Evolutionary conservation across 805 yeast genomes (phyloP), one percentile per base, ranked within the genome.

Genomic region (Wickerhamiella azymoides): DNA sequence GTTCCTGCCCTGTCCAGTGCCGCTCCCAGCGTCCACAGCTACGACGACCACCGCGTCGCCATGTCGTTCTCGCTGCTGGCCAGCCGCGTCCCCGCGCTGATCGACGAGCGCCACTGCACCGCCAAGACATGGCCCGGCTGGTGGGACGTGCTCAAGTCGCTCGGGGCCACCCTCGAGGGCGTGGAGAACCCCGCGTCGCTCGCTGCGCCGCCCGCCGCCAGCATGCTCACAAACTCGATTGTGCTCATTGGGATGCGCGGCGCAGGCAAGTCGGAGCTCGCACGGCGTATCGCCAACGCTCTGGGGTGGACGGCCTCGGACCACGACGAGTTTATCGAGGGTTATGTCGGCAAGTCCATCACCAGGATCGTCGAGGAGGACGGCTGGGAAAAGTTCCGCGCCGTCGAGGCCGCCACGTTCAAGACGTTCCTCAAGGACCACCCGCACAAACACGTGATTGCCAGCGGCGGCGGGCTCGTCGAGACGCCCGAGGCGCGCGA

Each of bases 101-200:
- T 92, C 49, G 76, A 80, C 53, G 96, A 89, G 59, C 77, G 96
- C 64, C 75, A 81, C 21, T 85, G 96, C 60, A 93, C 96, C 1
- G 93, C 89, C 47, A 92, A 92, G 67, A 92, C 98, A 0, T 92
- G 98, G 98, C 98, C 98, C 17, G 97, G 96, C 33, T 92, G 98
- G 98, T 92, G 98, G 98, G 98, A 92, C 64, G 73, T 79, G 30
- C 68, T 92, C 51, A 86, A 79, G 59, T 65, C 71, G 40, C 75
- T 92, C 55, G 72, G 77, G 17, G 80, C 75, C 21, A 56, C 63
- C 10, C 62, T 92, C 32, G 81, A 77, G 56, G 98, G 98, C 21
- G 70, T 69, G 54, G 93, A 83, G 57, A 71, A 73, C 5, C 55
- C 62, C 47, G 49, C 30, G 17, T 16, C 49, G 39, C 33, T 49